Percentiles rank a stretch among this genome's conserved stretches.
Evolutionary conservation across 768 basidiomycete genomes (phyloP).

Genomic region (Lactarius evosmus): DNA sequence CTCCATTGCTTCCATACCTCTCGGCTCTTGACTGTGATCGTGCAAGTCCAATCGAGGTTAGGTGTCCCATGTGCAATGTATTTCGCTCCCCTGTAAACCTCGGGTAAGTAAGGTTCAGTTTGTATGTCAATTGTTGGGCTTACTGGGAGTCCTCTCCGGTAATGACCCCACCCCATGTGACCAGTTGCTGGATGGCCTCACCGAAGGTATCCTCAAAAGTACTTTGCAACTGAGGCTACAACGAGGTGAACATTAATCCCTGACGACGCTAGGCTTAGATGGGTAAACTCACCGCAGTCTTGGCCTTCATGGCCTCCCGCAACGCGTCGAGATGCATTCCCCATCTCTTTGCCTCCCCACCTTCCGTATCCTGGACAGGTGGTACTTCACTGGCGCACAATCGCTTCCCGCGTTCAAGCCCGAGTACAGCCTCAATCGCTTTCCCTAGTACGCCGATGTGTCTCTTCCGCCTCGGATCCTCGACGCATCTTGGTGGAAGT

Average conservation of each 20-base stretch:
- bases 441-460: conserved; percentile 74
- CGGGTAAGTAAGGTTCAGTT: conserved; percentile 15
- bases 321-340: conserved; percentile 62
- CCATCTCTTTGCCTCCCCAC: conserved; percentile 74
- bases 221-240: conserved; percentile 51
- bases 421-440: conserved; percentile 61
- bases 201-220: conserved; percentile 72
- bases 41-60: conserved; percentile 63
- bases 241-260: background rate
- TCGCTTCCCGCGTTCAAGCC: conserved; percentile 59
- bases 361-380: conserved; percentile 45
- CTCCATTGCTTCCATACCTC: conserved; percentile 71
- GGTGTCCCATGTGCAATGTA: conserved; percentile 74
- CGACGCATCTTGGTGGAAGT: conserved; percentile 69
- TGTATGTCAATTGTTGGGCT: conserved; percentile 34
- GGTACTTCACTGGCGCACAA: conserved; percentile 55
- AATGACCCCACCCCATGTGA: conserved; percentile 69
- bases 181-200: conserved; percentile 74
- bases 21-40: conserved; percentile 60
- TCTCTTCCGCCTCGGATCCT: conserved; percentile 71
- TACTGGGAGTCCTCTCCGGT: conserved; percentile 63
- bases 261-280: background rate
- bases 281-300: conserved; percentile 46
- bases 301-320: conserved; percentile 54
- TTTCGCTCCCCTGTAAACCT: conserved; percentile 53